Percentiles rank a stretch among this genome's conserved stretches.
Conservation (phyloP, 108 stramenopile genomes). For the Pseudonitzschia multiseries region DNA sequence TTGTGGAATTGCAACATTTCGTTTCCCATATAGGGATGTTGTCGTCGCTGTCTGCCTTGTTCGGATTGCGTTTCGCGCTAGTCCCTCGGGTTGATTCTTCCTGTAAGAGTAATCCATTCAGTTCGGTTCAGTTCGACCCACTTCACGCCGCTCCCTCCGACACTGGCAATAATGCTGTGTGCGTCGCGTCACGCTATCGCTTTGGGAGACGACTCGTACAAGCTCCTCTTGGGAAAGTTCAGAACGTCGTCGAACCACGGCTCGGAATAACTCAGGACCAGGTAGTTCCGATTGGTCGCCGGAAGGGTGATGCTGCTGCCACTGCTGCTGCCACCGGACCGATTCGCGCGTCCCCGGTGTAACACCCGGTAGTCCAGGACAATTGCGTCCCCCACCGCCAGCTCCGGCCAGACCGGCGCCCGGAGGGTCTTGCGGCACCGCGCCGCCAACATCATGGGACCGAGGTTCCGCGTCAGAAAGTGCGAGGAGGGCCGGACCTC, state of each 20-base stretch:
- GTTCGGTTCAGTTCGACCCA: no score
- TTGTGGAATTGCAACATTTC: no score
- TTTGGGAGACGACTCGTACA: not conserved
- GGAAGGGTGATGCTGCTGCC: no score
- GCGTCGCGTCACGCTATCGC: not conserved
- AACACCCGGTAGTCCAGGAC: constrained; percentile 61
- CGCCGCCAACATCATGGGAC: constrained; percentile 43
- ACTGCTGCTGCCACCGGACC: constrained; percentile 1
- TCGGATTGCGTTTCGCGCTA: no score
- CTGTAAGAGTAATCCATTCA: no score
- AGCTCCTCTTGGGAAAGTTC: constrained; percentile 60
- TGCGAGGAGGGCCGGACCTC: constrained; percentile 58
- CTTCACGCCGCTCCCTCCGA: not conserved
- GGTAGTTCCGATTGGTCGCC: constrained; percentile 42
- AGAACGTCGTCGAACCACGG: constrained; percentile 71
- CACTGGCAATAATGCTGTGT: no score
- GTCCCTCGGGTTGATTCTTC: no score
- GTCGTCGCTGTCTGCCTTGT: no score
- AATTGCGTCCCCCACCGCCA: constrained; percentile 40
- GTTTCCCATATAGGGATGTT: no score
- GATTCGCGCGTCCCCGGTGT: constrained; percentile 58
- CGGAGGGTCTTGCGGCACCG: constrained; percentile 33
- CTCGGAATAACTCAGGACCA: constrained; percentile 58
- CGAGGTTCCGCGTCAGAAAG: constrained; percentile 39
- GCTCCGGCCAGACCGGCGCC: constrained; percentile 29